Base-by-base conservation (phyloP, 345 rosid genomes). In the Linum trigynum region DNA sequence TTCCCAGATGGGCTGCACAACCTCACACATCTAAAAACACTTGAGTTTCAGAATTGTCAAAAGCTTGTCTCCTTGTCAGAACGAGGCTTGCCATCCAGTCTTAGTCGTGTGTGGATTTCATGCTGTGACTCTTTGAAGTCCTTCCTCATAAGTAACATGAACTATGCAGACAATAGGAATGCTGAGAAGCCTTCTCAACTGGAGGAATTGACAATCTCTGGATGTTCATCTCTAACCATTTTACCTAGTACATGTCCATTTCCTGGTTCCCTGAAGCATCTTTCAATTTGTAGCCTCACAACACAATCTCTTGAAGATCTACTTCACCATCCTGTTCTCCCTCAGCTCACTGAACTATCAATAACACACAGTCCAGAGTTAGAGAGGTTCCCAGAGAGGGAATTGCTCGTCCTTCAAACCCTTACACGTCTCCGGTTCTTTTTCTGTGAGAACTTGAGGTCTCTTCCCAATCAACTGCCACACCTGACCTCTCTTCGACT, bases 381-480 rank as follows among this genome's bases (percentile, higher is more conserved):
- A 56, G 63, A 62, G 63, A 40, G 36, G 17, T 65, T 76, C 64
- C 77, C 74, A 7, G 66, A 59, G 3, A 57, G 10, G 5, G 74
- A 69, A 5, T 63, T 72, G 62, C 42, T 69, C 23, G 17, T 66
- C 39, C 64, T 53, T 14, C 38, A 35, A 4, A 23, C 37, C 15
- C 5, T 59, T 11, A 36, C 32, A 38, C 9, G 1, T 36, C 62
- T 59, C 39, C 2, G 39, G 15, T 23, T 59, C 37, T 9, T 2
- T 11, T 35, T 6, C 62, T 59, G 77, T 42, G 4, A 7, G 3
- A 71, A 69, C 17, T 68, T 74, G 71, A 58, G 53, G 68, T 56
- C 62, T 56, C 69, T 74, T 11, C 79, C 78, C 3, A 40, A 36
- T 55, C 38, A 57, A 23, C 65, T 74, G 75, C 62, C 68, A 32